Conservation (phyloP, 2,329 filamentous ascomycete genomes). For the Exophiala calicioides region DNA sequence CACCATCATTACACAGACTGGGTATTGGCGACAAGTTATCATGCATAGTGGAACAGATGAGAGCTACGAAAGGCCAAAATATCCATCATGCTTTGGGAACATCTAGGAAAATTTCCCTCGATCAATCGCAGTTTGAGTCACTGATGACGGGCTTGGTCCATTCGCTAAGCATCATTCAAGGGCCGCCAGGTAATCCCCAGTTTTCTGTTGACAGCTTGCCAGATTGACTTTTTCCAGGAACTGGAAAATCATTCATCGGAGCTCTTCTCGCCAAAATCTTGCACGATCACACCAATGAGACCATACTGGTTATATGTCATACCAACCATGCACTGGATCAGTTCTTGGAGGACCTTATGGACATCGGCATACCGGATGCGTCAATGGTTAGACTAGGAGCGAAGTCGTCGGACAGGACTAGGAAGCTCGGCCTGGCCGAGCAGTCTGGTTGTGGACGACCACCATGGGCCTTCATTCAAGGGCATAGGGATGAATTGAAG, state of each 20-base stretch:
- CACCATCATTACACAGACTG: constrained; percentile 6
- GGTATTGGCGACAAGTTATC: neutral
- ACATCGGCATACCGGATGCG: constrained; percentile 45
- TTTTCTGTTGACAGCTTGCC: neutral
- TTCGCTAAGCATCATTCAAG: constrained; percentile 65
- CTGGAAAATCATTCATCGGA: constrained; percentile 48
- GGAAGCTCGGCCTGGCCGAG: constrained; percentile 44
- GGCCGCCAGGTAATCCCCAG: constrained; percentile 67
- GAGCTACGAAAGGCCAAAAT: constrained; percentile 15
- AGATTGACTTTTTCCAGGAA: constrained; percentile 58
- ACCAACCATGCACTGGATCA: constrained; percentile 5
- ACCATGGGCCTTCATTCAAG: constrained; percentile 46
- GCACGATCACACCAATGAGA: neutral
- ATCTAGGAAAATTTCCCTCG: constrained; percentile 42
- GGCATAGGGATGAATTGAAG: constrained; percentile 40
- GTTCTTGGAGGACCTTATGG: neutral
- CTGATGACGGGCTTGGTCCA: constrained; percentile 57
- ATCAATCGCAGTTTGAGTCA: constrained; percentile 59
- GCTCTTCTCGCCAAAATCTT: neutral
- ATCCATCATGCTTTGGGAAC: constrained; percentile 33
- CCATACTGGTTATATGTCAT: neutral
- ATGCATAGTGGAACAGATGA: constrained; percentile 5
- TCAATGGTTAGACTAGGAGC: constrained; percentile 48
- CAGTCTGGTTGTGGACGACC: neutral
- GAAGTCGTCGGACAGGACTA: constrained; percentile 53